These are phyloP conservation scores for Wickerhamia fluorescens DNA, from an alignment of 805 yeast genomes.

Conservation along the genomic window DNA sequence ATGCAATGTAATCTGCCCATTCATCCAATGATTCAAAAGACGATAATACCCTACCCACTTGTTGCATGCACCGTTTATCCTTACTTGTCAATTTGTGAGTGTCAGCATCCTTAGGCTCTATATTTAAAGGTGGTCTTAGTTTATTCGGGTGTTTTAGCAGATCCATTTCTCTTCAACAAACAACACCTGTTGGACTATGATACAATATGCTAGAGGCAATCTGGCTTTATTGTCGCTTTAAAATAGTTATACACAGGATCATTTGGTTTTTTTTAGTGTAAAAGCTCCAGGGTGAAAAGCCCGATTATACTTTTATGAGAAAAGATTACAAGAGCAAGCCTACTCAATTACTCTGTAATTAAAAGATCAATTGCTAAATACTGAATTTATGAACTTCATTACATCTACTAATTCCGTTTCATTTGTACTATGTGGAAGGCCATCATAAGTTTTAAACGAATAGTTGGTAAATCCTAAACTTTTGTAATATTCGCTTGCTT, in stretches of 20 bases:
- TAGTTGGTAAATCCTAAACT: constrained; percentile 36
- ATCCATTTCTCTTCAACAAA: too few species aligned
- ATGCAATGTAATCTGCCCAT: constrained; percentile 98
- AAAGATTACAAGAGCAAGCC: background rate
- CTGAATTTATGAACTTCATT: constrained; percentile 22
- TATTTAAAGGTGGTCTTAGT: too few species aligned
- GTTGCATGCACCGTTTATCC: constrained; percentile 62
- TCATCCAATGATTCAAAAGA: constrained; percentile 80
- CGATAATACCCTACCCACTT: constrained; percentile 64
- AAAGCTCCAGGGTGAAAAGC: too few species aligned
- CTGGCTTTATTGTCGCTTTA: too few species aligned
- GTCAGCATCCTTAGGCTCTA: too few species aligned
- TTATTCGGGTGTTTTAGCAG: too few species aligned
- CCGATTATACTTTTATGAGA: too few species aligned
- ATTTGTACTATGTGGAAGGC: constrained; percentile 61
- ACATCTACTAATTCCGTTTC: constrained; percentile 61
- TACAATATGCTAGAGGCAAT: too few species aligned
- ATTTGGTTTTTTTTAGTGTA: too few species aligned
- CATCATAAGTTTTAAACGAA: constrained; percentile 47
- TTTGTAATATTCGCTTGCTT: constrained; percentile 39
- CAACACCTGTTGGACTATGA: too few species aligned
- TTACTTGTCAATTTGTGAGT: too few species aligned
- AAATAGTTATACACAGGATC: constrained; percentile 3
- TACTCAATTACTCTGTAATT: too few species aligned
- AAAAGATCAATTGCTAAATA: constrained; percentile 6